Evolutionary conservation across 2,329 filamentous ascomycete genomes (phyloP), one percentile per base, ranked within the genome.

Genomic region (Colletotrichum sidae): DNA sequence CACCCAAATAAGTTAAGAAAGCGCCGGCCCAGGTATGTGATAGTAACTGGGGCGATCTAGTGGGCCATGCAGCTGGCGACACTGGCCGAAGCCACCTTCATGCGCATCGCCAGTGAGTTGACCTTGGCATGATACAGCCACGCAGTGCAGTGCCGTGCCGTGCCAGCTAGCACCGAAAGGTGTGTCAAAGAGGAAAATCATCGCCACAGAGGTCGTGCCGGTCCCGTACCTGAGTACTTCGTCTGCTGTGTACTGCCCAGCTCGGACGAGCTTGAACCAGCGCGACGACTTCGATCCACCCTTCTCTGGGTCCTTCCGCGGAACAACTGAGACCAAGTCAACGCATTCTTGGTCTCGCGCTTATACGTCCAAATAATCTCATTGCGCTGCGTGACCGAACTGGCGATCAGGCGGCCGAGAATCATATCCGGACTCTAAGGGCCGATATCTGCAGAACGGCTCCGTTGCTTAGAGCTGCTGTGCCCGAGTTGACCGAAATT

Each of bases 161-260:
- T 51, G 47, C 25, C 47, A 51, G 0, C 47, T 25, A 34, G 47
- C 34, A 0, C 25, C 47, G 1, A 51, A 51, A 1, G 37, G 34
- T 33, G 25, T 34, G 47, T 51, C 34, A n/a, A 51, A 35, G 1
- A 51, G 47, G 0, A 51, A 51, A 25, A 51, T 51, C 47, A 51
- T 51, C 0, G 47, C 34, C 0, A 51, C 47, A 12, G 47, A 34
- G 11, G 34, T 25, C 0, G 47, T 25, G 0, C 47, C 47, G 0
- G 37, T 34, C 25, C 47, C 13, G 1, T 51, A 35, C 34, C 35
- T 51, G 33, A 51, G n/a, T 0, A n/a, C 47, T 3, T 51, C 47
- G 5, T 51, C 47, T 34, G 47, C 37, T n/a, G 47, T 34, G 34
- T 51, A 51, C 15, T 51, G 47, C 2, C 47, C 47, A 11, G 47